Percentiles rank a stretch among this genome's conserved stretches.
These are phyloP conservation scores for Wakefieldia striispora DNA, from an alignment of 768 basidiomycete species.

Conservation along the genomic window DNA sequence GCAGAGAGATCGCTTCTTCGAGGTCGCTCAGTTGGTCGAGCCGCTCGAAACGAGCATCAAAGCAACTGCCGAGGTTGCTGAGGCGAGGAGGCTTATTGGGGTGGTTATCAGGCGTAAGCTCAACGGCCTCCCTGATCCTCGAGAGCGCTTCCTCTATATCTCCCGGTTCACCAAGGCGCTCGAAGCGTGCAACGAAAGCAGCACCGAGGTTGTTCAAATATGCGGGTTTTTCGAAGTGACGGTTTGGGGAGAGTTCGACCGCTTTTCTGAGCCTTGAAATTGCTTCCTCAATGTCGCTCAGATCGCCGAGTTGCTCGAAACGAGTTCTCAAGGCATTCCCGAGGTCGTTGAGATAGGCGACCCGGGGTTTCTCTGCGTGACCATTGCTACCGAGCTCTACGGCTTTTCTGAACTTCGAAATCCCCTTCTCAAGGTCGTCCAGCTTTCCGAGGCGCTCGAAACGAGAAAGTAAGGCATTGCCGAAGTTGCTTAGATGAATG, in stretches of 20 bases:
- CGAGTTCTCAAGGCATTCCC: not conserved
- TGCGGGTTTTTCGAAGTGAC: not conserved
- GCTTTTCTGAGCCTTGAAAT: not conserved
- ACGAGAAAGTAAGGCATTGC: slow-evolving; percentile 1
- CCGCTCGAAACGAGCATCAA: not conserved
- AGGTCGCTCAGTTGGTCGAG: not conserved
- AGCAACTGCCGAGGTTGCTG: slow-evolving; percentile 6
- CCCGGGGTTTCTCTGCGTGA: not conserved
- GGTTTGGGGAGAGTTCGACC: not conserved
- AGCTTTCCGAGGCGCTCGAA: not conserved
- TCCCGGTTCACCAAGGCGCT: not conserved
- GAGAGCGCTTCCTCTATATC: slow-evolving; percentile 4
- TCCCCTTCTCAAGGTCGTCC: not conserved
- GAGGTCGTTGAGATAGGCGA: not conserved
- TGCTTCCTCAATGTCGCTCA: not conserved
- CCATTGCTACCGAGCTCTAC: not conserved
- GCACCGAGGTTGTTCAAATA: not conserved
- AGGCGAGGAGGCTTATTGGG: not conserved
- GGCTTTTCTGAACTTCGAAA: not conserved
- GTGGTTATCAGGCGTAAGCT: slow-evolving; percentile 9
- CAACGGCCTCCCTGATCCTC: not conserved
- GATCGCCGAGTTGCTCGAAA: not conserved
- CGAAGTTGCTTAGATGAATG: not conserved
- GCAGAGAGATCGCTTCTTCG: not conserved
- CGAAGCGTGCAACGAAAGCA: not conserved